Percentiles rank a stretch among this genome's conserved stretches.
phyloP scores from a whole-genome alignment of 148 eudicot species.

The Mesembryanthemum crystallinum region DNA sequence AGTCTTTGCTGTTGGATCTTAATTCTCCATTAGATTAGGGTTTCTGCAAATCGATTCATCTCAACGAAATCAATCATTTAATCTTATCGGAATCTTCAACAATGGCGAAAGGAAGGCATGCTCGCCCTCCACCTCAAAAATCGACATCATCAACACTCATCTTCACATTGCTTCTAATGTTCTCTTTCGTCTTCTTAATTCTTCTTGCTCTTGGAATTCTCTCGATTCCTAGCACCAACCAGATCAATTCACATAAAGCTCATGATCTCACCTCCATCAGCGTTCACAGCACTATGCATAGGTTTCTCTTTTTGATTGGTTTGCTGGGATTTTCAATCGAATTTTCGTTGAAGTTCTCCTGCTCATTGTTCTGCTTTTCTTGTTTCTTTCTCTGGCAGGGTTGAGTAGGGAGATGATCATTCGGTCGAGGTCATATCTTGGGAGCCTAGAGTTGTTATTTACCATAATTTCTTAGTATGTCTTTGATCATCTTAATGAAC shows the following conservation, averaged over 20 bases:
- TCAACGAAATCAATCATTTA: too few relatives aligned
- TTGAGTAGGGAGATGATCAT: slow-evolving; percentile 42
- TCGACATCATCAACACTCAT: slow-evolving; percentile 44
- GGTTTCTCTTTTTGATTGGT: slow-evolving; percentile 27
- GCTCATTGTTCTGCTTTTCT: not conserved
- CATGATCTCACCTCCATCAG: slow-evolving; percentile 70
- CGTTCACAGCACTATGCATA: slow-evolving; percentile 41
- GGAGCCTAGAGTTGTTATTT: slow-evolving; percentile 90
- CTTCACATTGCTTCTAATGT: slow-evolving; percentile 39
- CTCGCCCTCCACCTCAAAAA: slow-evolving; percentile 39
- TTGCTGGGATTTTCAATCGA: not conserved
- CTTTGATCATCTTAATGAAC: not conserved
- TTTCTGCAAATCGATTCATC: not conserved
- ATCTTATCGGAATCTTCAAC: slow-evolving; percentile 15
- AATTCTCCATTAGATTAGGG: slow-evolving; percentile 3
- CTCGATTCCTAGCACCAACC: slow-evolving; percentile 39
- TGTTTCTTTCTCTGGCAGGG: slow-evolving; percentile 28
- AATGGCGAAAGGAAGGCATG: slow-evolving; percentile 63
- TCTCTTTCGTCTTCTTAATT: slow-evolving; percentile 51
- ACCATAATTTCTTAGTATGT: slow-evolving; percentile 85
- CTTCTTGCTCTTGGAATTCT: slow-evolving; percentile 64
- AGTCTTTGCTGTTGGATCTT: slow-evolving; percentile 15
- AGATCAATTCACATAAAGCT: slow-evolving; percentile 32
- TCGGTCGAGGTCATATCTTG: slow-evolving; percentile 91
- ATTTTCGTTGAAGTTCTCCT: not conserved